Percentiles rank a stretch among this genome's conserved stretches.
Evolutionary conservation across 306 rosid species (phyloP).

Genomic region (Amphicarpaea edgeworthii): DNA sequence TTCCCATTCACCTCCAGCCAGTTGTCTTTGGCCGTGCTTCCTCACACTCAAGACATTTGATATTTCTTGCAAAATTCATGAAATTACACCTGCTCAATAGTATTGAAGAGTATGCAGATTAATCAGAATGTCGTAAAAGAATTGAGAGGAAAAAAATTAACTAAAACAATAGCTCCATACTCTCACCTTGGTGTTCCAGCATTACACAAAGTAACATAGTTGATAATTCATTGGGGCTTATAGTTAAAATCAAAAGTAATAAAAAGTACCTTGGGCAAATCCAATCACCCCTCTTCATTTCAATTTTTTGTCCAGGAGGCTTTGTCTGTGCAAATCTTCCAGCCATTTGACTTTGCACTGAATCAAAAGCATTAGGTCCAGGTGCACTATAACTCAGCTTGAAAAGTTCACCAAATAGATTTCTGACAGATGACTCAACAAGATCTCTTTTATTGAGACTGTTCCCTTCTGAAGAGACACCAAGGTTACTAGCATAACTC

Average conservation of each 20-base stretch:
- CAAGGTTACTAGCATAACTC: constrained; percentile 74
- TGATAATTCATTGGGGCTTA: constrained; percentile 16
- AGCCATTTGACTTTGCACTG: constrained; percentile 56
- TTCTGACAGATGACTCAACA: constrained; percentile 76
- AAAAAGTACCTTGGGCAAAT: constrained; percentile 74
- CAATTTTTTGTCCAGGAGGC: constrained; percentile 62
- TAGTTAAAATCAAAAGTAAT: constrained; percentile 8
- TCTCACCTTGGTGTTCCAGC: constrained; percentile 11
- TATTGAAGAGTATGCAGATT: constrained; percentile 18
- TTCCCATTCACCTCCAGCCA: constrained; percentile 97
- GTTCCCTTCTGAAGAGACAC: constrained; percentile 60
- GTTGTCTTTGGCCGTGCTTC: constrained; percentile 88
- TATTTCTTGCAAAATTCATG: constrained; percentile 93
- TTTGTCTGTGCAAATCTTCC: constrained; percentile 53
- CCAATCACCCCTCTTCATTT: constrained; percentile 99
- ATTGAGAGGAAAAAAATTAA: constrained; percentile 6
- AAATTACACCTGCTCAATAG: constrained; percentile 90
- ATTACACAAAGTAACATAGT: constrained; percentile 30
- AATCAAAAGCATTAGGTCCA: constrained; percentile 54
- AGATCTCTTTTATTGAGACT: constrained; percentile 57
- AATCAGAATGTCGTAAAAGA: constrained; percentile 28
- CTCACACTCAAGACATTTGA: constrained; percentile 88
- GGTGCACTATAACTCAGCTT: constrained; percentile 68
- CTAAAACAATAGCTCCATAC: constrained; percentile 4
- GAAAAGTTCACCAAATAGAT: constrained; percentile 69